These are phyloP conservation scores for Neophaeococcomyces aloes DNA, from an alignment of 2,329 filamentous ascomycete species.

Conservation along the genomic window DNA sequence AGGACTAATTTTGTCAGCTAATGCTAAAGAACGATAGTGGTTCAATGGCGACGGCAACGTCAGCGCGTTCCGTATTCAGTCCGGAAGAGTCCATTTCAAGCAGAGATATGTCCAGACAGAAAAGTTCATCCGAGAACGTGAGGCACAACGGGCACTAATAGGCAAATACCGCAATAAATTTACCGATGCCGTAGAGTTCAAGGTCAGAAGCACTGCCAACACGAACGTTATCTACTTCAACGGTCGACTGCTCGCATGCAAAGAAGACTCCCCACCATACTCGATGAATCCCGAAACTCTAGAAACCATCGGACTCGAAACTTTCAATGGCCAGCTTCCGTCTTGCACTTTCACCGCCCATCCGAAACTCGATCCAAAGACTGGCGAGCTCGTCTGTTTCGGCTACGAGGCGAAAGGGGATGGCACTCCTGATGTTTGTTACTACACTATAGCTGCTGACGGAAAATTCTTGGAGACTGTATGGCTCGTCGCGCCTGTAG, in stretches of 20 bases:
- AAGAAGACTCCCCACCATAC: conserved; percentile 44
- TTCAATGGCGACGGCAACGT: conserved; percentile 35
- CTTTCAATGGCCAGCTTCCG: conserved; percentile 40
- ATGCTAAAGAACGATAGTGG: conserved; percentile 22
- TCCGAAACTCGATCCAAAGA: conserved; percentile 42
- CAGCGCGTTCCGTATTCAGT: conserved; percentile 28
- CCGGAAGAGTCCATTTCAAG: conserved; percentile 28
- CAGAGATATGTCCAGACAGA: conserved; percentile 34
- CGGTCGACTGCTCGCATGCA: conserved; percentile 36
- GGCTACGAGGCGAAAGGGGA: conserved; percentile 38
- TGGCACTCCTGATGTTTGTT: conserved; percentile 31
- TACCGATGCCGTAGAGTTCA: conserved; percentile 29
- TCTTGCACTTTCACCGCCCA: conserved; percentile 42
- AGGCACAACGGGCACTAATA: conserved; percentile 27
- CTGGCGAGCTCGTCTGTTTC: conserved; percentile 42
- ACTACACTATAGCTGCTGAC: conserved; percentile 24
- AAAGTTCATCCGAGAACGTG: conserved; percentile 30
- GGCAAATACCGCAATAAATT: conserved; percentile 34
- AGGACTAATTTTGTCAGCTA: no score
- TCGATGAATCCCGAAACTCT: conserved; percentile 41
- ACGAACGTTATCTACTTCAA: conserved; percentile 52
- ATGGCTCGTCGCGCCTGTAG: conserved; percentile 29
- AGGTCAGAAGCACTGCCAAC: conserved; percentile 36
- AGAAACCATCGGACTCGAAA: conserved; percentile 39
- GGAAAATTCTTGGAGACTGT: conserved; percentile 26